A percentile compares a stretch with the other conserved stretches of the same genome.
These are phyloP conservation scores for Neofusicoccum cordaticola DNA, from an alignment of 2,329 filamentous ascomycete genomes.

Conservation along the genomic window DNA sequence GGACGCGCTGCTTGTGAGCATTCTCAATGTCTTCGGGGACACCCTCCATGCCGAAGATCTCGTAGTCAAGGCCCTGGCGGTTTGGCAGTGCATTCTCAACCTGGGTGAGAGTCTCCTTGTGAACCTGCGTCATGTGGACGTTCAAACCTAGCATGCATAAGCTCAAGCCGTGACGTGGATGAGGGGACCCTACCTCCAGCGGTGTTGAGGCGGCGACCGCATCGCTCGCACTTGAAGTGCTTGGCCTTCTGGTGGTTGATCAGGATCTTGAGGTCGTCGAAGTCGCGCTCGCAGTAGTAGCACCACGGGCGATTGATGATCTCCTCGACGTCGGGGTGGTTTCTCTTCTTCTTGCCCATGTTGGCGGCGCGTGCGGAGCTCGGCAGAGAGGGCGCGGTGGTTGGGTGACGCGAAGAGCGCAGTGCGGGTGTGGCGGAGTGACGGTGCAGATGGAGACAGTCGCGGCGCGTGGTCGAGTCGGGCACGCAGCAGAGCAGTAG, in stretches of 20 bases:
- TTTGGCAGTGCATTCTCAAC: constrained; percentile 93
- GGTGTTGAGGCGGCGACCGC: constrained; percentile 83
- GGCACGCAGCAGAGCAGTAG: no score
- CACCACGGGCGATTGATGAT: constrained; percentile 88
- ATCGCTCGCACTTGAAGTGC: constrained; percentile 96
- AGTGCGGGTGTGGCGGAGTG: not conserved
- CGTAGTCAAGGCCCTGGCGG: constrained; percentile 79
- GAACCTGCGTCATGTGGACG: constrained; percentile 97
- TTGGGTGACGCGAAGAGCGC: not conserved
- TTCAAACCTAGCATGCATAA: constrained; percentile 65
- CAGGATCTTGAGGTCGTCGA: constrained; percentile 93
- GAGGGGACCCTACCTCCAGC: constrained; percentile 69
- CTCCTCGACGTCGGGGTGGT: constrained; percentile 83
- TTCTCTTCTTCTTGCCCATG: constrained; percentile 90
- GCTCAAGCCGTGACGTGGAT: constrained; percentile 1
- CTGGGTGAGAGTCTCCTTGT: constrained; percentile 83
- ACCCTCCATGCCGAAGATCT: constrained; percentile 98
- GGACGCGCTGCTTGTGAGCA: constrained; percentile 81
- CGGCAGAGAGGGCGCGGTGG: not conserved
- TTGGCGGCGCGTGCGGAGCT: constrained; percentile 5
- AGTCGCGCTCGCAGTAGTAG: constrained; percentile 99
- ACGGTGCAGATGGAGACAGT: not conserved
- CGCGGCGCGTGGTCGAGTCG: not conserved
- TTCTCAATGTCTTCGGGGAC: constrained; percentile 82
- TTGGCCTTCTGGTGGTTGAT: constrained; percentile 99